Base-by-base conservation (phyloP, 768 basidiomycete species). In the Tulasnella sp. region DNA sequence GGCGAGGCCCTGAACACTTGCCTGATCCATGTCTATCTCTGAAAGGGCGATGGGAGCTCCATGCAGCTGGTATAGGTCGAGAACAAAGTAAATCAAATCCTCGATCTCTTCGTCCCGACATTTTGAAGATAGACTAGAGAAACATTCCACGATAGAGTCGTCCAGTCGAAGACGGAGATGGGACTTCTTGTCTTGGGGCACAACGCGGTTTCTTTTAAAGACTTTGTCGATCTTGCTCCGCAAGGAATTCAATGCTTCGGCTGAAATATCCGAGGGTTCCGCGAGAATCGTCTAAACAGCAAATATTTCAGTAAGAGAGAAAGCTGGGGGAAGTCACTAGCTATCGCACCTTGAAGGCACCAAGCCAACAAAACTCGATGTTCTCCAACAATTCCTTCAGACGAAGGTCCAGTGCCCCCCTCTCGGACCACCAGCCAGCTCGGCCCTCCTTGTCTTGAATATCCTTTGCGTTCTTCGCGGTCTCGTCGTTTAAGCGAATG, bases 291-390 rank as follows among this genome's bases (percentile, higher is more conserved):
- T 91, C 93, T 93, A 34, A 4, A 38, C n/a, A n/a, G 3, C 19
- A 27, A 16, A 36, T 27, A 4, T 19, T 16, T 68, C 31, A 68
- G 62, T 27, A 34, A 3, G n/a, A 14, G 9, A 36, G 36, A n/a
- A 44, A 9, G 14, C 12, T 39, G 21, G 34, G 71, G 16, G 78
- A 44, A 75, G 46, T 39, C 46, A 12, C 62, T 10, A 14, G 6
- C 10, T 24, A 1, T 7, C 88, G 44, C 74, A 96, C 97, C 91
- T 98, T 99, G 90, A 98, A 98, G 31, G 93, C 96, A 1, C 98
- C 97, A 3, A 99, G 88, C 98, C 98, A 99, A 83, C 94, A 96
- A 82, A 94, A 96, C 84, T 99, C 98, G 68, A 99, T 92, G 81
- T 92, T 95, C 81, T 91, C 90, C 44, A 98, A 84, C 8, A 99